phyloP scores from a whole-genome alignment of 2,329 filamentous ascomycete species.

The Colletotrichum trifolii region DNA sequence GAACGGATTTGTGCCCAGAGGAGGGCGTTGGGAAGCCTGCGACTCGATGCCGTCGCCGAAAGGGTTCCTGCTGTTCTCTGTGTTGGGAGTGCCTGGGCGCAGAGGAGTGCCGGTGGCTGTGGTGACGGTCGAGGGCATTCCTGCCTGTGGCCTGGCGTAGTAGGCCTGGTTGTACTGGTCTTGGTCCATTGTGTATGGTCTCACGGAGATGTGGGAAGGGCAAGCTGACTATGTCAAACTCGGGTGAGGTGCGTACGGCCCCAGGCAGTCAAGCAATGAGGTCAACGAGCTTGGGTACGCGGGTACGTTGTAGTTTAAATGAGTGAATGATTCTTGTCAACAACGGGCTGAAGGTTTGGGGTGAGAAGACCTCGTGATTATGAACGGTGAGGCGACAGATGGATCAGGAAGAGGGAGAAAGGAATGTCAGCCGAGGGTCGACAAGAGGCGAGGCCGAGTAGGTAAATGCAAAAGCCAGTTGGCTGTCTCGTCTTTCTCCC shows the following conservation, averaged over 20 bases:
- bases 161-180: slow-evolving; percentile 41
- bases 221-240: slow-evolving; percentile 2
- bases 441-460: slow-evolving; percentile 22
- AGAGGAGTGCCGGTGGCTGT: slow-evolving; percentile 53
- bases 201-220: not conserved
- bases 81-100: slow-evolving; percentile 56
- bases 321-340: not conserved
- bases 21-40: slow-evolving; percentile 46
- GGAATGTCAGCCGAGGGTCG: not conserved
- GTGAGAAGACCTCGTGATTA: slow-evolving; percentile 19
- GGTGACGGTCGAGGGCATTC: slow-evolving; percentile 49
- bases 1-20: slow-evolving; percentile 55
- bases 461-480: slow-evolving; percentile 12
- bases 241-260: not conserved
- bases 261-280: too few relatives aligned
- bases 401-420: slow-evolving; percentile 8
- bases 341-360: not conserved
- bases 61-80: slow-evolving; percentile 51
- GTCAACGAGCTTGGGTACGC: too few relatives aligned
- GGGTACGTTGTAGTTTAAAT: not conserved
- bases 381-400: slow-evolving; percentile 1
- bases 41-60: slow-evolving; percentile 54
- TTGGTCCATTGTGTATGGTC: slow-evolving; percentile 42
- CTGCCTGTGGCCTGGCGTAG: slow-evolving; percentile 43
- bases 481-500: not conserved